Evolutionary conservation across 2,329 filamentous ascomycete species (phyloP).

Genomic region (Aspergillus terreus): DNA sequence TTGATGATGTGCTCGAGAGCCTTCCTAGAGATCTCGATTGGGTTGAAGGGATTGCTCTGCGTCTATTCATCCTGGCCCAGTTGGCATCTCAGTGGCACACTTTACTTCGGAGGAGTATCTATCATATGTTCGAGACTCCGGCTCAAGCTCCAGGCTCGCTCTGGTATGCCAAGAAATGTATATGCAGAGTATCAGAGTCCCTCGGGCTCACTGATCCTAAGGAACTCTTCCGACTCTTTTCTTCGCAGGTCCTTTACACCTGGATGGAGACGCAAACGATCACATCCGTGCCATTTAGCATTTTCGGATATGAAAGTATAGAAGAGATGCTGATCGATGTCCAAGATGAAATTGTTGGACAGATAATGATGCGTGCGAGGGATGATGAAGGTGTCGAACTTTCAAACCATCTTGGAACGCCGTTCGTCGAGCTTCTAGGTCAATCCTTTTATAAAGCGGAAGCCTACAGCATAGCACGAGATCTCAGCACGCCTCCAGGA

Average conservation of each 20-base stretch:
- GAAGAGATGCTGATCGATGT: constrained; percentile 66
- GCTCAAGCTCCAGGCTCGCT: constrained; percentile 64
- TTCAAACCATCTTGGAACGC: constrained; percentile 53
- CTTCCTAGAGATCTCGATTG: constrained; percentile 71
- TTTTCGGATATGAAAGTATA: constrained; percentile 74
- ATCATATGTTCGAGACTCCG: constrained; percentile 89
- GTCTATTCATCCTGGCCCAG: constrained; percentile 70
- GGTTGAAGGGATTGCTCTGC: constrained; percentile 78
- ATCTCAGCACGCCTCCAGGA: constrained; percentile 53
- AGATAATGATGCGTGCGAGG: constrained; percentile 78
- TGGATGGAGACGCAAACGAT: constrained; percentile 72
- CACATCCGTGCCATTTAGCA: constrained; percentile 72
- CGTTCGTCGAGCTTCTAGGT: constrained; percentile 58
- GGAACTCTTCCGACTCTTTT: constrained; percentile 77
- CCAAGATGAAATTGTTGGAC: constrained; percentile 72
- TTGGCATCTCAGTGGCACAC: constrained; percentile 83
- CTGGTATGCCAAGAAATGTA: constrained; percentile 68
- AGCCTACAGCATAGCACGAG: constrained; percentile 79
- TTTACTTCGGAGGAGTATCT: constrained; percentile 78
- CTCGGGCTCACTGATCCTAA: constrained; percentile 64
- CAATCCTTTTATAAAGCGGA: constrained; percentile 72
- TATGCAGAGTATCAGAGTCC: constrained; percentile 61
- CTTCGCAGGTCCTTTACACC: constrained; percentile 83
- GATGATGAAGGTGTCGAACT: constrained; percentile 61
- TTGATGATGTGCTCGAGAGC: constrained; percentile 75